Evolutionary conservation across 495 filamentous ascomycete species (phyloP), one percentile per base, ranked within the genome.

Genomic region (Acidiella bohemica): DNA sequence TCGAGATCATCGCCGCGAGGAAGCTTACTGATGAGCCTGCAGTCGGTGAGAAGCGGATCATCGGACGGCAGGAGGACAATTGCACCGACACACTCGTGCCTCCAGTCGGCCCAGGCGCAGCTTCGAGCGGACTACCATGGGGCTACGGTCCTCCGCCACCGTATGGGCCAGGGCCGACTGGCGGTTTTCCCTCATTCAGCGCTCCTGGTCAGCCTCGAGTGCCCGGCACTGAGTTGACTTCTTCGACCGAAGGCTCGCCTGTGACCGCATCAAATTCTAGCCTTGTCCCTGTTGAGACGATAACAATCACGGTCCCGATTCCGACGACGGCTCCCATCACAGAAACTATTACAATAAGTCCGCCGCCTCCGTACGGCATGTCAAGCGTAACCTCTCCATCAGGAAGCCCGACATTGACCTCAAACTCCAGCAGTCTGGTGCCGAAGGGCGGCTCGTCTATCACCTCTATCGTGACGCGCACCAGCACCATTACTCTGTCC

Each of bases 31-130:
- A 39, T 19, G n/a, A 17, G 2, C n/a, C n/a, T 17, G 8, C 40
- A 42, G 40, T 5, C 2, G 12, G 16, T 2, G 40, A 35, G 14
- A 22, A 31, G 12, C 13, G n/a, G n/a, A n/a, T 26, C 3, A 2
- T 35, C 4, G 40, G 27, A 16, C 34, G 30, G 40, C 34, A 24
- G 23, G 9, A 41, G 21, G 40, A 42, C 24, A 36, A 42, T 19
- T 42, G 40, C 24, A 42, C 40, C n/a, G 40, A 42, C 5, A n/a
- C 16, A 22, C 32, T 26, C 27, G 10, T 32, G 11, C 27, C 16
- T 10, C 12, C 32, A 7, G 40, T 29, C 11, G 24, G 32, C 4
- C 40, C 40, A 39, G 24, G 3, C 9, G 30, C 26, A 29, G n/a
- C 12, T 12, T 29, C 23, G 12, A 39, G n/a, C 24, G 13, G 24